phyloP scores from a whole-genome alignment of 2,329 filamentous ascomycete species.

The Aspergillus sp. region DNA sequence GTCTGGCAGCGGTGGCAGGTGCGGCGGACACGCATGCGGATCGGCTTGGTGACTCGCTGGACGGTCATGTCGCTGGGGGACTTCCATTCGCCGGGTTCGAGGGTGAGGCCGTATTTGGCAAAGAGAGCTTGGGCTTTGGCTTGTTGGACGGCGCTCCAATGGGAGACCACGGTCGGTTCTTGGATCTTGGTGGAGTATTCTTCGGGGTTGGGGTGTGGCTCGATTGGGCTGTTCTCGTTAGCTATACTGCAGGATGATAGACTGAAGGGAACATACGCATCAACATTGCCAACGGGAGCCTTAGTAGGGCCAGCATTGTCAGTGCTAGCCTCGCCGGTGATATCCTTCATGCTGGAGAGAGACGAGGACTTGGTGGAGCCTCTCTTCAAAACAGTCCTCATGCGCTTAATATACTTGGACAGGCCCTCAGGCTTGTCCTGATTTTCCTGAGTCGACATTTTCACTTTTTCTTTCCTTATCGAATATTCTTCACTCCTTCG shows the following conservation, averaged over 20 bases:
- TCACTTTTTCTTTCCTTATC: not conserved
- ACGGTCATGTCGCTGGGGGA: slow-evolving; percentile 26
- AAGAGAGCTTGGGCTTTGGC: slow-evolving; percentile 40
- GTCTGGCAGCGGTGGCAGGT: slow-evolving; percentile 76
- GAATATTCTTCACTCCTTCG: no score
- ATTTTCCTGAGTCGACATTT: slow-evolving; percentile 20
- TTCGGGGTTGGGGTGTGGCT: no score
- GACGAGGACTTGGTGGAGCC: slow-evolving; percentile 24
- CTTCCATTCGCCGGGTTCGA: slow-evolving; percentile 39
- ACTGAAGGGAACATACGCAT: slow-evolving; percentile 1
- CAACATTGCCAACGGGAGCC: not conserved
- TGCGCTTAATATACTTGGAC: slow-evolving; percentile 34
- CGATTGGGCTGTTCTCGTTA: no score
- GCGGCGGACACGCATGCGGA: slow-evolving; percentile 43
- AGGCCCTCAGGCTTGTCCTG: slow-evolving; percentile 27
- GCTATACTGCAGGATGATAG: not conserved
- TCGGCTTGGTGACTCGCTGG: slow-evolving; percentile 39
- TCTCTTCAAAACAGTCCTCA: slow-evolving; percentile 31
- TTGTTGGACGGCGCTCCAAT: slow-evolving; percentile 35
- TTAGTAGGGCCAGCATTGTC: slow-evolving; percentile 8
- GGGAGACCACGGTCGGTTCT: slow-evolving; percentile 17
- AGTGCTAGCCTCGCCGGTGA: not conserved
- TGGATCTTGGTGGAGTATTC: not conserved
- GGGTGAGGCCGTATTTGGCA: slow-evolving; percentile 41
- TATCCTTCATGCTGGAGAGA: slow-evolving; percentile 12